Conservation (phyloP, 2,329 filamentous ascomycete genomes). For the Trichoderma atroviride region DNA sequence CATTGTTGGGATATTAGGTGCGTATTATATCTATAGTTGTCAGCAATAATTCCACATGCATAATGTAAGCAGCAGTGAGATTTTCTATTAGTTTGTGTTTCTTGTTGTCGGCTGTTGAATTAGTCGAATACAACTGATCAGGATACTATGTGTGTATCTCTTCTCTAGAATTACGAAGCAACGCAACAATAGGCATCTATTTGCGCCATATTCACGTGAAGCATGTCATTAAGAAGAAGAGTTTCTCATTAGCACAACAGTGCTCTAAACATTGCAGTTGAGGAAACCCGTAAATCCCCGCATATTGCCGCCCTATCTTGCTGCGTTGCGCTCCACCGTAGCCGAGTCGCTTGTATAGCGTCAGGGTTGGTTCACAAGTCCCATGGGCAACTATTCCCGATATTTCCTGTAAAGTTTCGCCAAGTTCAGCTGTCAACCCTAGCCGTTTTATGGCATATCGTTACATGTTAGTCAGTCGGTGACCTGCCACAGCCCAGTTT, state of each 20-base stretch:
- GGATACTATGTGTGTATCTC: background rate
- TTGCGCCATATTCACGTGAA: background rate
- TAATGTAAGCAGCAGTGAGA: background rate
- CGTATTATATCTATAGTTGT: background rate
- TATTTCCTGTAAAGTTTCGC: background rate
- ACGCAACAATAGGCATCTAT: background rate
- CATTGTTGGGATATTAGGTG: background rate
- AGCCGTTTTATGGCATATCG: background rate
- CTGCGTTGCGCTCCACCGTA: background rate
- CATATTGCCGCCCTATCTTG: background rate
- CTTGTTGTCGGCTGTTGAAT: background rate
- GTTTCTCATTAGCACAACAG: background rate
- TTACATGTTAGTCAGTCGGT: background rate
- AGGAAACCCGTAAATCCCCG: background rate
- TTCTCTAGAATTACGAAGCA: background rate
- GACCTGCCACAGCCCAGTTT: background rate
- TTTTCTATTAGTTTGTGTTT: too few species aligned
- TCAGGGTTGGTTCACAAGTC: conserved; percentile 2
- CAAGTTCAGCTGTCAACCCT: background rate
- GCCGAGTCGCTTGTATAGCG: background rate
- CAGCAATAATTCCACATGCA: background rate
- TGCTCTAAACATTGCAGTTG: background rate
- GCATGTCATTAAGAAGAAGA: background rate
- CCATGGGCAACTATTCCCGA: background rate
- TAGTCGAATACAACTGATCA: background rate